Evolutionary conservation across 805 yeast species (phyloP), one percentile per base, ranked within the genome.

Genomic region (Ogataea paraovalis): DNA sequence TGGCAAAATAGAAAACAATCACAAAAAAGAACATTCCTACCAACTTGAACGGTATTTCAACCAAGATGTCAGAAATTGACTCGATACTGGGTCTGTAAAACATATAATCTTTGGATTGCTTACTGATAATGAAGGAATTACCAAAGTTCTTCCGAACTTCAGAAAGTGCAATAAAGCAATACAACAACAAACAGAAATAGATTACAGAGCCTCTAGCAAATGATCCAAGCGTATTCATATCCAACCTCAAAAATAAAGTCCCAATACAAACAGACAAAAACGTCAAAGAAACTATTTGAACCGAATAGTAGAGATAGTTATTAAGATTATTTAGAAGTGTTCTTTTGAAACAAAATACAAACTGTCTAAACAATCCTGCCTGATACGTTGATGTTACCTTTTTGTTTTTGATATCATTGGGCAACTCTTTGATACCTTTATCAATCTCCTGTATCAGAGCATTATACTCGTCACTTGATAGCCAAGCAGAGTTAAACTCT

Each of bases 81-180:
- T 85, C 92, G 3, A 87, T 81, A 13, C 88, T 75, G 2, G 91
- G 90, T 49, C 82, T 80, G 61, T 84, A 87, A 48, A 86, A 74
- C 0, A 88, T 81, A 56, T 83, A 87, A 42, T 76, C 74, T 23
- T 41, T 22, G 58, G 82, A 81, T 61, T 87, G 95, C 59, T 87
- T 86, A 56, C 76, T 78, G 23, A 84, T 74, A 52, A 87, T 79
- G 42, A 82, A 77, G 53, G 85, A 73, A 40, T 77, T 71, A 20
- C 68, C 75, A 55, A 79, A 71, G 57, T 75, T 62, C 40, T 67
- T 65, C 42, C 72, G 60, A 37, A 75, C 66, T 49, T 75, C 78
- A 3, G 81, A 78, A 42, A 77, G 54, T 40, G 76, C 74, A 68
- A 73, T 68, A 56, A 78, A 68, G 8, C 74, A 63, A 58, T 72